A percentile compares a stretch with the other conserved stretches of the same genome.
Evolutionary conservation across 2,329 filamentous ascomycete species (phyloP).

Genomic region (Chaetoscypha palmicola): DNA sequence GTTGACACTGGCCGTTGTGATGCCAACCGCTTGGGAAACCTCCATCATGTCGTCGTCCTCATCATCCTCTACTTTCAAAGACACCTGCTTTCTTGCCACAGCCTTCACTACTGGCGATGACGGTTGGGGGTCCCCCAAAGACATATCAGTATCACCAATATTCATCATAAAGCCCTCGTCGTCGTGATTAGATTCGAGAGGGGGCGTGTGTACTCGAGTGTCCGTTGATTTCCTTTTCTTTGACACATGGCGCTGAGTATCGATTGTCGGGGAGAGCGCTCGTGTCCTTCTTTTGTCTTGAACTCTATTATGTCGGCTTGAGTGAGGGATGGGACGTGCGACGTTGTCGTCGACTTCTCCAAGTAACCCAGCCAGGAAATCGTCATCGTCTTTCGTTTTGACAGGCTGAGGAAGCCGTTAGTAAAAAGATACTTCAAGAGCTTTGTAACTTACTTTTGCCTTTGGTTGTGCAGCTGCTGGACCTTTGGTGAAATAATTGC

Average conservation of each 20-base stretch:
- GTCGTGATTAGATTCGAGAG: slow-evolving; percentile 43
- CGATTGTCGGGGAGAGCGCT: slow-evolving; percentile 67
- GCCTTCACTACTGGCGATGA: slow-evolving; percentile 83
- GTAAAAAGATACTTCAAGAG: slow-evolving; percentile 1
- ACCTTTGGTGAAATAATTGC: slow-evolving; percentile 86
- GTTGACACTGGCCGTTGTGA: slow-evolving; percentile 69
- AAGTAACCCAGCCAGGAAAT: slow-evolving; percentile 77
- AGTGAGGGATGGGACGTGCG: slow-evolving; percentile 52
- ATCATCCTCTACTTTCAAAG: slow-evolving; percentile 55
- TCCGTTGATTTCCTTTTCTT: slow-evolving; percentile 53
- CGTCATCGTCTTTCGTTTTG: slow-evolving; percentile 80
- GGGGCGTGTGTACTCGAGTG: slow-evolving; percentile 39
- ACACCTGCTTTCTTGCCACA: slow-evolving; percentile 60
- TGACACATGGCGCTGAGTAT: slow-evolving; percentile 42
- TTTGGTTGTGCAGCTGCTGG: slow-evolving; percentile 61
- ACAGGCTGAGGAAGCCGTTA: slow-evolving; percentile 46
- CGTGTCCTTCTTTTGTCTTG: slow-evolving; percentile 72
- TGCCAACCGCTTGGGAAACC: slow-evolving; percentile 67
- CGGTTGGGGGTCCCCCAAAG: slow-evolving; percentile 79
- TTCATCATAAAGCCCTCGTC: slow-evolving; percentile 47
- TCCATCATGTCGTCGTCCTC: slow-evolving; percentile 84
- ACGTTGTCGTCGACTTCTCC: slow-evolving; percentile 81
- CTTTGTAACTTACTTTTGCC: slow-evolving; percentile 57
- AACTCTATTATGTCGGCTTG: slow-evolving; percentile 61
- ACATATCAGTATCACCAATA: slow-evolving; percentile 60